phyloP scores from a whole-genome alignment of 176 grass and related monocot species.

The Leersia perrieri region DNA sequence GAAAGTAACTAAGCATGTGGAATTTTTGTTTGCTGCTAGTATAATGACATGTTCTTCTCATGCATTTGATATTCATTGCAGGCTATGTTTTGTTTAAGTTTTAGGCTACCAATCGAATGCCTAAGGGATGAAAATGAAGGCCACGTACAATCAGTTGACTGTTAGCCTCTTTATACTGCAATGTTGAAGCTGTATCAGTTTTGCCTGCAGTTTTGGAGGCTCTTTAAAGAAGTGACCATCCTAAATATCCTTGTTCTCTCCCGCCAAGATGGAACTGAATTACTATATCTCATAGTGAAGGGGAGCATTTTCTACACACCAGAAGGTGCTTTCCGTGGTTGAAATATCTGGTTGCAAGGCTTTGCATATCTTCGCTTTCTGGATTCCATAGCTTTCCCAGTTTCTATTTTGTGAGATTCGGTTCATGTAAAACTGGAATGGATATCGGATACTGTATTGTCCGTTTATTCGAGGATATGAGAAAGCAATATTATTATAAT shows the following conservation, averaged over 20 bases:
- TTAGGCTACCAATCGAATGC: slow-evolving; percentile 63
- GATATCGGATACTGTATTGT: background rate
- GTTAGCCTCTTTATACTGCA: background rate
- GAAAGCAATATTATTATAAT: background rate
- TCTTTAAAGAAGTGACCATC: background rate
- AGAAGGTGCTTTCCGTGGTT: background rate
- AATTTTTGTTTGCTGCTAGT: background rate
- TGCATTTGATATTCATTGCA: slow-evolving; percentile 39
- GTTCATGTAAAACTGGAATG: background rate
- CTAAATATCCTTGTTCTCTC: background rate
- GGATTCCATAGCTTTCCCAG: background rate
- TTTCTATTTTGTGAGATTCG: background rate
- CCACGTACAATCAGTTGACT: slow-evolving; percentile 12
- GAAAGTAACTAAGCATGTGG: background rate
- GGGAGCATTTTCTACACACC: background rate
- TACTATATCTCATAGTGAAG: background rate
- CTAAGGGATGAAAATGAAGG: slow-evolving; percentile 27
- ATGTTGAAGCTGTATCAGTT: background rate
- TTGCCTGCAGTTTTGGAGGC: background rate
- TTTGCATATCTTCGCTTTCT: background rate
- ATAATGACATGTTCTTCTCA: background rate
- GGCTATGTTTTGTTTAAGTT: slow-evolving; percentile 97
- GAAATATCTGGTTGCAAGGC: background rate
- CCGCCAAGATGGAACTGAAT: background rate
- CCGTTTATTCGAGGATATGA: background rate